A percentile compares a stretch with the other conserved stretches of the same genome.
Conservation (phyloP, 352 stramenopile species). For the Globisporangium paddicum region DNA sequence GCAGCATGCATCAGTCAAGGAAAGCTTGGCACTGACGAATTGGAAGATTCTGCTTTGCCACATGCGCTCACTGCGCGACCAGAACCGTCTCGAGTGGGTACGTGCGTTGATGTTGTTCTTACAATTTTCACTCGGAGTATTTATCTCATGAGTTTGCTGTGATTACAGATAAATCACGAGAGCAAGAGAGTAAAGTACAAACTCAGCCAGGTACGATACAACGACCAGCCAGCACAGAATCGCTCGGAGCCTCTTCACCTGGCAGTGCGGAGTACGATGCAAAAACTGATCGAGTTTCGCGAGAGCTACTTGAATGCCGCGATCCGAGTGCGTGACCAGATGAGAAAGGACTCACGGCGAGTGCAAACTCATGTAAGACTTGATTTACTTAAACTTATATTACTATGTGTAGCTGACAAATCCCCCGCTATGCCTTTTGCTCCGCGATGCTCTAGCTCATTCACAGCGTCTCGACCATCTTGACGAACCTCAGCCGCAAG, state of each 20-base stretch:
- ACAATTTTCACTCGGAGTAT: not conserved
- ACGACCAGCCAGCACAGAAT: not conserved
- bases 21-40: slow-evolving; percentile 21
- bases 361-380: slow-evolving; percentile 35
- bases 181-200: slow-evolving; percentile 4
- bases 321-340: slow-evolving; percentile 19
- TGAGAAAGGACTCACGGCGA: slow-evolving; percentile 24
- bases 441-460: slow-evolving; percentile 32
- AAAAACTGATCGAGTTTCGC: slow-evolving; percentile 33
- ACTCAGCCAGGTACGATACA: not conserved
- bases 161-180: slow-evolving; percentile 13
- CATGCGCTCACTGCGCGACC: slow-evolving; percentile 17
- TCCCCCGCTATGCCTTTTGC: not conserved
- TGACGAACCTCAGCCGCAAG: slow-evolving; percentile 40
- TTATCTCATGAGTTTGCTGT: not conserved
- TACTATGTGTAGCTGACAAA: not conserved
- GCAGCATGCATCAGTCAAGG: slow-evolving; percentile 21
- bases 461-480: slow-evolving; percentile 40
- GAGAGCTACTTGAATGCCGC: slow-evolving; percentile 26
- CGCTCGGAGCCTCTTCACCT: not conserved
- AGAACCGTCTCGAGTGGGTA: slow-evolving; percentile 44
- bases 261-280: slow-evolving; percentile 33
- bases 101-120: slow-evolving; percentile 16
- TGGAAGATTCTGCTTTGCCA: slow-evolving; percentile 47
- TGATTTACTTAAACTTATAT: too few relatives aligned